Base-by-base conservation (phyloP, 2,329 filamentous ascomycete species). In the Colletotrichum sp. region DNA sequence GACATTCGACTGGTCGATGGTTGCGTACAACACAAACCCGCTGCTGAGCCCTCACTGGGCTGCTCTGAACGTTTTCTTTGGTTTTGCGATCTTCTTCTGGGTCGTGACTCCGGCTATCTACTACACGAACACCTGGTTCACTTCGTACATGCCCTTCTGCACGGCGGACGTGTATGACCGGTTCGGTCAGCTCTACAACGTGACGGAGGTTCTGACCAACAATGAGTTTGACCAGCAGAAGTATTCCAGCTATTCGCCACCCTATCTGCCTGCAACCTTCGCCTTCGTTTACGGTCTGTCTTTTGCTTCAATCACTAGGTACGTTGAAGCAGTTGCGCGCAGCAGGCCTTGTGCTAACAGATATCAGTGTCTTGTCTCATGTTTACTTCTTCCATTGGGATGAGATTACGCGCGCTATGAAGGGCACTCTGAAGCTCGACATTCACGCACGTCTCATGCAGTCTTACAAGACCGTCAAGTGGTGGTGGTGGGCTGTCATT, bases 271-370 rank as follows among this genome's bases (percentile, higher is more conserved):
- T 1, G 88, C 89, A 7, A 88, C 85, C 7, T 89, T 88, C 70
- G 81, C 89, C 7, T 82, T 85, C 24, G 84, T 88, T 6, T 91
- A 91, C 82, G 82, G 80, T 0, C 84, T 95, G 4, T 94, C 92
- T 0, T 95, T 95, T 81, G 94, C 94, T 5, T 90, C 93, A 65
- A 93, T 95, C 60, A 87, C 93, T 2, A 82, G 73, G 73, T 75
- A 24, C 9, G 43, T 36, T 24, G 15, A 18, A 26, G 21, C 15
- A 21, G 10, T 9, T 13, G n/a, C 6, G 3, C 5, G 8, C 4
- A 21, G 13, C 32, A 15, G 6, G 10, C 0, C 0, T 16, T 2
- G 85, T 85, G 78, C 88, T 88, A 48, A 82, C 82, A 28, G 75
- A 85, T 9, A 86, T 86, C 77, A 79, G 83, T 18, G 83, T 84